Percentiles rank a stretch among this genome's conserved stretches.
These are phyloP conservation scores for Suhomyces terraborum DNA, from an alignment of 1,139 yeast genomes.

Conservation along the genomic window DNA sequence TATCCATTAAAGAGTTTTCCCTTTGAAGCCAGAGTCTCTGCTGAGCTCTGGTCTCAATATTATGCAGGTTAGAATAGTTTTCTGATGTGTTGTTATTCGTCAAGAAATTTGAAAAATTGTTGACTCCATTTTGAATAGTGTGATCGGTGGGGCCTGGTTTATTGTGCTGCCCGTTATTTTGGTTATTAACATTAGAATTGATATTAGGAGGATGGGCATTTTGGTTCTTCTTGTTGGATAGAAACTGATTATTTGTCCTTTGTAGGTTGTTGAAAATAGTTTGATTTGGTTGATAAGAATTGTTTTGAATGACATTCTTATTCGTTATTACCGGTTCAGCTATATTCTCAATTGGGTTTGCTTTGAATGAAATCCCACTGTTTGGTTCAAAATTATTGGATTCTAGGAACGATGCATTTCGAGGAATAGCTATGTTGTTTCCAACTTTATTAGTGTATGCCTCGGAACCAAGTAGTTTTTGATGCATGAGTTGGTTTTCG, in stretches of 20 bases:
- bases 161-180: not conserved
- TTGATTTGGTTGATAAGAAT: slow-evolving; percentile 48
- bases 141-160: slow-evolving; percentile 1
- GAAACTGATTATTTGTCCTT: slow-evolving; percentile 41
- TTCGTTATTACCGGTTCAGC: slow-evolving; percentile 42
- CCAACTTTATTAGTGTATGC: slow-evolving; percentile 5
- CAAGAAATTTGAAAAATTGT: slow-evolving; percentile 37
- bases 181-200: not conserved
- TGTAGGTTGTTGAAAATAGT: slow-evolving; percentile 48
- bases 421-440: slow-evolving; percentile 6
- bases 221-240: slow-evolving; percentile 24
- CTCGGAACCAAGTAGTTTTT: slow-evolving; percentile 15
- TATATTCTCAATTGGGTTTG: slow-evolving; percentile 32
- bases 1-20: slow-evolving; percentile 67
- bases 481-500: slow-evolving; percentile 15
- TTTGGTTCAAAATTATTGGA: slow-evolving; percentile 25
- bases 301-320: slow-evolving; percentile 35
- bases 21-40: slow-evolving; percentile 82
- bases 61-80: slow-evolving; percentile 16
- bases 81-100: slow-evolving; percentile 19
- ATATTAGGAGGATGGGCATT: not conserved
- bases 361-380: slow-evolving; percentile 42
- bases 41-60: slow-evolving; percentile 68
- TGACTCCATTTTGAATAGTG: slow-evolving; percentile 26
- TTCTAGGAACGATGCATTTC: slow-evolving; percentile 20